Percentiles rank a stretch among this genome's conserved stretches.
phyloP scores from a whole-genome alignment of 1,284 basidiomycete species.

The Binderoboletus segoi region DNA sequence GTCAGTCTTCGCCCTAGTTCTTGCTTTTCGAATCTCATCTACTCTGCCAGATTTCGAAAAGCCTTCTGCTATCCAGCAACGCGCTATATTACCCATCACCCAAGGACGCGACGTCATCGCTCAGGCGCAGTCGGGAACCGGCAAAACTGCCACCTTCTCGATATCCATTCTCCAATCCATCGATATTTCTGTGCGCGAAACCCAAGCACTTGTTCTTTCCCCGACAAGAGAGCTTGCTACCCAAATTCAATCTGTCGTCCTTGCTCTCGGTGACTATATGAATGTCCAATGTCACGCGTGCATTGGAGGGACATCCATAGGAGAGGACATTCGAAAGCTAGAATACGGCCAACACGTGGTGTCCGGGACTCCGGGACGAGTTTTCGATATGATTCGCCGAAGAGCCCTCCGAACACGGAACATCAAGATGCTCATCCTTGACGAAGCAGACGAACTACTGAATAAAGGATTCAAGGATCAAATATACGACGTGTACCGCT shows the following conservation, averaged over 20 bases:
- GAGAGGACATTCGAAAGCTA: constrained; percentile 98
- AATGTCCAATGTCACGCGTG: constrained; percentile 99
- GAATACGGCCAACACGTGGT: constrained; percentile 99
- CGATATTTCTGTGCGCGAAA: constrained; percentile 94
- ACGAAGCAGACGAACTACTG: constrained; percentile 96
- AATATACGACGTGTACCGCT: constrained; percentile 99
- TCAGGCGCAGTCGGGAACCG: constrained; percentile 98
- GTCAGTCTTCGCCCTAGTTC: constrained; percentile 51
- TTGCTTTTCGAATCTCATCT: constrained; percentile 3
- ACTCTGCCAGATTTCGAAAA: constrained; percentile 89
- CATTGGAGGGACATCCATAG: constrained; percentile 96
- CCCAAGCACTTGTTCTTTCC: constrained; percentile 94
- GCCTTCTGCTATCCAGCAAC: constrained; percentile 98
- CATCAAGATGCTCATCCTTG: constrained; percentile 99
- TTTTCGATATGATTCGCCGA: constrained; percentile 99
- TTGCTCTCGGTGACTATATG: constrained; percentile 98
- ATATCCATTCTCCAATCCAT: constrained; percentile 95
- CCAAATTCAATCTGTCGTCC: constrained; percentile 98
- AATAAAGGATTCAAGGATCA: constrained; percentile 99
- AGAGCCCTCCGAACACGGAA: constrained; percentile 93
- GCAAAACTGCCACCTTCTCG: constrained; percentile 99
- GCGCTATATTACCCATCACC: constrained; percentile 94
- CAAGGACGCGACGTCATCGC: constrained; percentile 97
- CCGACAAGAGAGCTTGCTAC: constrained; percentile 95
- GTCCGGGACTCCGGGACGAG: constrained; percentile 96